These are phyloP conservation scores for Colletotrichum shisoi DNA, from an alignment of 2,329 filamentous ascomycete genomes.

Conservation along the genomic window DNA sequence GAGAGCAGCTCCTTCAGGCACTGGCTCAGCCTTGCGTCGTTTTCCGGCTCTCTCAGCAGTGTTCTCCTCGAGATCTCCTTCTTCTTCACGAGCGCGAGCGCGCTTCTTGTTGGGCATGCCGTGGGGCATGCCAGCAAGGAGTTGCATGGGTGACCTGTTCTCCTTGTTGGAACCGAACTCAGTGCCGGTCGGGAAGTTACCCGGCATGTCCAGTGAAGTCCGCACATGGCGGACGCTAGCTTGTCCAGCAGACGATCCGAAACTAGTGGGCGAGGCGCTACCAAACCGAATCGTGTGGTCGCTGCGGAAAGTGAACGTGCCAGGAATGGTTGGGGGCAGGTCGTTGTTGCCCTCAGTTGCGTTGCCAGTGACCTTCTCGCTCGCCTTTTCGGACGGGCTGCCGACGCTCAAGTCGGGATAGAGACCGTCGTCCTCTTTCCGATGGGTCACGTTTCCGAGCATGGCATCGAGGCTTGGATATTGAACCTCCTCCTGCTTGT, in stretches of 20 bases:
- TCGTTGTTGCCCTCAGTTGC: slow-evolving; percentile 43
- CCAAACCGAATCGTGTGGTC: slow-evolving; percentile 70
- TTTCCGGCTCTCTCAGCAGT: slow-evolving; percentile 63
- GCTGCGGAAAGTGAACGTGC: slow-evolving; percentile 71
- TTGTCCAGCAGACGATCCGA: slow-evolving; percentile 67
- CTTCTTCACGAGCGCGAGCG: slow-evolving; percentile 64
- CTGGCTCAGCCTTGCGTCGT: slow-evolving; percentile 63
- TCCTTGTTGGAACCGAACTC: slow-evolving; percentile 60
- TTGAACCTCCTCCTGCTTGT: slow-evolving; percentile 48
- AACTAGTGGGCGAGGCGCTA: slow-evolving; percentile 57
- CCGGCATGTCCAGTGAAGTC: slow-evolving; percentile 62
- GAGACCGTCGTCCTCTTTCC: slow-evolving; percentile 50
- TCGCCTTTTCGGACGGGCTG: slow-evolving; percentile 35
- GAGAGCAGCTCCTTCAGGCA: slow-evolving; percentile 61
- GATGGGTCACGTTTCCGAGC: slow-evolving; percentile 44
- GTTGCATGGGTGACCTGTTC: slow-evolving; percentile 56
- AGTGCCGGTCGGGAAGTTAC: slow-evolving; percentile 57
- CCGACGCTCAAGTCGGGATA: slow-evolving; percentile 61
- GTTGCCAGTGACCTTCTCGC: slow-evolving; percentile 38
- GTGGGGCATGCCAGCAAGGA: slow-evolving; percentile 62
- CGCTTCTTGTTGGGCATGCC: slow-evolving; percentile 73
- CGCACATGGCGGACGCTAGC: slow-evolving; percentile 68
- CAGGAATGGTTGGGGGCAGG: slow-evolving; percentile 56
- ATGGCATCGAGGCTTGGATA: slow-evolving; percentile 47
- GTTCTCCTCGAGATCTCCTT: slow-evolving; percentile 66